These are phyloP conservation scores for Fusarium nelsonii DNA, from an alignment of 2,329 filamentous ascomycete genomes.

Conservation along the genomic window DNA sequence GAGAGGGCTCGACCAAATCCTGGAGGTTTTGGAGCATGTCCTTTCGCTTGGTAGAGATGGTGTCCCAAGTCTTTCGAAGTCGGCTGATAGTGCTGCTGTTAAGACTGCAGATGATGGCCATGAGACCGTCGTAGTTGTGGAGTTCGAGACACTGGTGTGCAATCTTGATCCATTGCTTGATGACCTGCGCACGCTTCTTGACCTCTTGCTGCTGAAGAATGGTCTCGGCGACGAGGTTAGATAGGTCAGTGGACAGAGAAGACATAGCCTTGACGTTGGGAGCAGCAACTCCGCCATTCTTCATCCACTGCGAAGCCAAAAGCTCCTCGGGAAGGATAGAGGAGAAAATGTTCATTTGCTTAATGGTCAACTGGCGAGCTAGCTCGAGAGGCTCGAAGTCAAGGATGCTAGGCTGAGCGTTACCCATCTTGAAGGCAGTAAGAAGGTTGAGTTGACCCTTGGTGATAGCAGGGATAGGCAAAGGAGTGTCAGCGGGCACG, in stretches of 20 bases:
- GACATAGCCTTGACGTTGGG: conserved; percentile 96
- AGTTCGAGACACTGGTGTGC: conserved; percentile 87
- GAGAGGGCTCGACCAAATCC: conserved; percentile 86
- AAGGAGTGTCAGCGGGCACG: conserved; percentile 75
- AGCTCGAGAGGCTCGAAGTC: conserved; percentile 94
- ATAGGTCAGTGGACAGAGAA: conserved; percentile 88
- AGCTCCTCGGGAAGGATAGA: conserved; percentile 93
- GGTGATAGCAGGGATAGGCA: conserved; percentile 77
- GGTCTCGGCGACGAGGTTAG: conserved; percentile 92
- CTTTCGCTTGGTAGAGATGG: conserved; percentile 86
- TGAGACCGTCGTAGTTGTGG: conserved; percentile 95
- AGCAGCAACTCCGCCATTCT: conserved; percentile 81
- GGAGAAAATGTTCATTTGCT: conserved; percentile 92
- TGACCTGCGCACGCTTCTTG: conserved; percentile 88
- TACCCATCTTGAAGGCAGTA: conserved; percentile 79
- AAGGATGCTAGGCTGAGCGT: conserved; percentile 77
- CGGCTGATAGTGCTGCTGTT: conserved; percentile 93
- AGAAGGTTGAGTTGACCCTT: conserved; percentile 82
- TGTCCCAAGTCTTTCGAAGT: conserved; percentile 91
- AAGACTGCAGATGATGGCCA: conserved; percentile 95
- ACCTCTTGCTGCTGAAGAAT: conserved; percentile 89
- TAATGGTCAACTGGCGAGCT: conserved; percentile 91
- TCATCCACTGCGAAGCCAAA: conserved; percentile 92
- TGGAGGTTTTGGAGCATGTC: conserved; percentile 82
- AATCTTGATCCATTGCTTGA: conserved; percentile 99